phyloP scores from a whole-genome alignment of 345 rosid genomes.

The Theobroma cacao region DNA sequence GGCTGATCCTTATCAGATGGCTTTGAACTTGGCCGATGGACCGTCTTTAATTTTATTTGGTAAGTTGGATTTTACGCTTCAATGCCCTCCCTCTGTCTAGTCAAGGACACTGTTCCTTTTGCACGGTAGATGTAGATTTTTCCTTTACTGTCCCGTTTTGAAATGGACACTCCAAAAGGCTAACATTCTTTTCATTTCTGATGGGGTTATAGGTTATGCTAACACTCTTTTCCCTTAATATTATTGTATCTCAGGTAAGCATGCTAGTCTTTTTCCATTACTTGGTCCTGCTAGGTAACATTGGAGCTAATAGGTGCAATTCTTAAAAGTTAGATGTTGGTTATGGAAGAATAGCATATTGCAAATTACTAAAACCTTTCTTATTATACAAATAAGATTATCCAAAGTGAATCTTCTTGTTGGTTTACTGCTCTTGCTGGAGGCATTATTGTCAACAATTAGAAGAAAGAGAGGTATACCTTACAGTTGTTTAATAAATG shows the following conservation, averaged over 20 bases:
- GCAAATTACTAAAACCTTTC: background rate
- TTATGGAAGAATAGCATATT: background rate
- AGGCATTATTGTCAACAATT: background rate
- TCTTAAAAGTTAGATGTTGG: background rate
- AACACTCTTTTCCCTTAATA: background rate
- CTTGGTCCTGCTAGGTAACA: background rate
- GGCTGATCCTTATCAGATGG: background rate
- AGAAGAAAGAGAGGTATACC: background rate
- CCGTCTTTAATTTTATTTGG: background rate
- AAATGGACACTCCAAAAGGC: background rate
- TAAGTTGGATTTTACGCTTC: background rate
- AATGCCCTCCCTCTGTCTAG: background rate
- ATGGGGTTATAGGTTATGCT: background rate
- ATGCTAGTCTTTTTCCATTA: background rate
- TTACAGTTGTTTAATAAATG: background rate
- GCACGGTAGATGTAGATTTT: background rate
- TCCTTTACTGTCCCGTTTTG: constrained; percentile 4
- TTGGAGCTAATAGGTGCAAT: background rate
- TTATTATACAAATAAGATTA: background rate
- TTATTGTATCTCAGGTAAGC: background rate
- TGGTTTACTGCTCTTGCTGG: background rate
- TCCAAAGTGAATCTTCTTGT: background rate
- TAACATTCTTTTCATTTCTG: background rate
- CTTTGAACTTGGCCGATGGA: background rate
- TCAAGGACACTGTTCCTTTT: background rate